phyloP scores from a whole-genome alignment of 2,329 filamentous ascomycete genomes.

The Drechslerella dactyloides region DNA sequence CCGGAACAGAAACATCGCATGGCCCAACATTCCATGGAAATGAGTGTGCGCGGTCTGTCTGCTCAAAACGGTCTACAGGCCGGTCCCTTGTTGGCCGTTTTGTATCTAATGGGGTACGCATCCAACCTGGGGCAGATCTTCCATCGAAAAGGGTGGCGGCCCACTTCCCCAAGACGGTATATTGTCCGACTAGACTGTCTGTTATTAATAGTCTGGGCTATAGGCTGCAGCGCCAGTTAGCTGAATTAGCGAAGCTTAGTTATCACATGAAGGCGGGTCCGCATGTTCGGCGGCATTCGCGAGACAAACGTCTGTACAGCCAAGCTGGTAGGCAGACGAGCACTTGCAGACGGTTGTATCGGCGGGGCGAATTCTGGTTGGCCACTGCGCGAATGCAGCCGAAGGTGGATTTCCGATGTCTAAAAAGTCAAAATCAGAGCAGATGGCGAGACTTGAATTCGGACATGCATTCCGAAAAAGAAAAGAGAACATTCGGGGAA shows the following conservation, averaged over 20 bases:
- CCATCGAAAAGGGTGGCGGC: constrained; percentile 4
- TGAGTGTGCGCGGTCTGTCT: not conserved
- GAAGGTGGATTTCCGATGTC: no score
- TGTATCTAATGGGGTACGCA: constrained; percentile 6
- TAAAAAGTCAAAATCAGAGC: no score
- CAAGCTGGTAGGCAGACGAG: not conserved
- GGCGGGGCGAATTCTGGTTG: no score
- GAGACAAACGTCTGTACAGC: not conserved
- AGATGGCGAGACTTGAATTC: no score
- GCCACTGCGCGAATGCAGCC: no score
- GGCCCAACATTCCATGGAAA: not conserved
- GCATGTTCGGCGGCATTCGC: not conserved
- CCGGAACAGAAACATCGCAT: not conserved
- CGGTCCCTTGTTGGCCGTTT: constrained; percentile 17
- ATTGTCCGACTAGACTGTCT: constrained; percentile 24
- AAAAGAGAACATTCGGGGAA: no score
- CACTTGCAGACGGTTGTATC: no score
- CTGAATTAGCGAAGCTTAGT: not conserved
- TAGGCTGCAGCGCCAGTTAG: not conserved
- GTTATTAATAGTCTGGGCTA: constrained; percentile 5
- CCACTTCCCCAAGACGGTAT: constrained; percentile 36
- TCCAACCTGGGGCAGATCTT: not conserved
- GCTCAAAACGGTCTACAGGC: constrained; percentile 1
- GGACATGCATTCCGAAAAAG: no score
- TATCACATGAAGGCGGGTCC: constrained; percentile 7